Evolutionary conservation across 2,329 filamentous ascomycete species (phyloP), one percentile per base, ranked within the genome.

Genomic region (Penicillium sp.): DNA sequence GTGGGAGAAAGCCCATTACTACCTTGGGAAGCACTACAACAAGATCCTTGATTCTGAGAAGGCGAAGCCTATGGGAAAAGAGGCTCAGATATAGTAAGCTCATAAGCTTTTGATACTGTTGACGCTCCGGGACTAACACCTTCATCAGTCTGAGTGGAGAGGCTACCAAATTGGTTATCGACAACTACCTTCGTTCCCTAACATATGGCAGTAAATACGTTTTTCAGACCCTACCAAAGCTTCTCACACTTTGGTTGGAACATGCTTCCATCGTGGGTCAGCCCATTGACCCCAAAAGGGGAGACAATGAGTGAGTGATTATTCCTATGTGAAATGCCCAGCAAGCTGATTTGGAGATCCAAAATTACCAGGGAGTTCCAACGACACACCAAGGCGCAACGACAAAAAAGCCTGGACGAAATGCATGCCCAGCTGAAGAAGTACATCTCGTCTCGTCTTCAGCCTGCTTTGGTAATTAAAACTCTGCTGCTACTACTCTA

Each of bases 1-100:
- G 51, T 99, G 93, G 93, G 95, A 99, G 71, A 98, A 97, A 74
- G 93, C 91, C 0, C 93, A 98, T 71, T 99, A 98, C 73, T 96
- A 97, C 72, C 84, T 99, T 10, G 95, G 95, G 5, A 91, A 93
- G 47, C 92, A 98, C 75, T 99, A 99, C 82, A 96, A 96, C 73
- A 99, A 97, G 74, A 84, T 98, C 4, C 80, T 97, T 3, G 93
- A 98, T 67, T 90, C 91, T 0, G 92, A 98, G 72, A 93, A 91
- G 73, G 80, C 84, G 2, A 84, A 96, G 52, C 87, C 89, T 37
- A 80, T 85, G 19, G 85, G 88, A 27, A 92, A 93, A 61, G 92
- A 96, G 73, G 87, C 84, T 43, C 88, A 92, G 53, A 81, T 84
- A 57, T 92, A 87, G 76, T 79, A 64, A 54, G 76, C 3, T 63